Base-by-base conservation (phyloP, 2,329 filamentous ascomycete species). In the Aspergillus sp. region DNA sequence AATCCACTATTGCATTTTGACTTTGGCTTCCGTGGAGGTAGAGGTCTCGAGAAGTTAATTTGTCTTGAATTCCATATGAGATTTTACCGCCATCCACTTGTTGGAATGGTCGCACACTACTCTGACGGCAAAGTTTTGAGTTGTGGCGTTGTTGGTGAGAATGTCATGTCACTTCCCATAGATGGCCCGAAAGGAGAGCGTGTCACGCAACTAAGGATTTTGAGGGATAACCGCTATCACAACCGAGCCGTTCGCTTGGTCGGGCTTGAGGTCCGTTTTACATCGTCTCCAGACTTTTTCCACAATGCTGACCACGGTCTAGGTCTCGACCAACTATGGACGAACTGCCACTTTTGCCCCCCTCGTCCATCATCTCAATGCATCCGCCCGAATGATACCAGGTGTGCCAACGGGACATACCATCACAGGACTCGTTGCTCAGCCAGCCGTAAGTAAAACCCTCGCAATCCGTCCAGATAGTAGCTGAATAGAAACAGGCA, bases 1-100 rank as follows among this genome's bases (percentile, higher is more conserved):
- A 53, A 59, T 36, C 57, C 62, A 4, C 19, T 65, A 3, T 23
- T 41, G n/a, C 62, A 58, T 50, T 55, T 64, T 13, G 62, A 64
- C 36, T 65, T 64, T 19, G 62, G 59, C n/a, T 52, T 58, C 7
- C 41, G 25, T 23, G 23, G 45, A 12, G 61, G 63, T 13, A 19
- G 19, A 4, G 28, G 25, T 21, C 52, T 65, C 5, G 13, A 36
- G 12, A 54, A 36, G 4, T 45, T 65, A 30, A 58, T 58, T 23
- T 47, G 43, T 6, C 28, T 64, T 41, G 15, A 41, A 4, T 59
- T 62, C 28, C 32, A 64, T 52, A 55, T 64, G 52, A 28, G n/a
- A 21, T 45, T 21, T 15, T 1, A 10, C 4, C 55, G 51, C n/a
- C 13, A 53, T 32, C 61, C 55, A 25, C 15, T 65, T 17, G 9